Percentiles rank a stretch among this genome's conserved stretches.
Evolutionary conservation across 176 grass and related monocot genomes (phyloP).

Genomic region (Otatea glauca): DNA sequence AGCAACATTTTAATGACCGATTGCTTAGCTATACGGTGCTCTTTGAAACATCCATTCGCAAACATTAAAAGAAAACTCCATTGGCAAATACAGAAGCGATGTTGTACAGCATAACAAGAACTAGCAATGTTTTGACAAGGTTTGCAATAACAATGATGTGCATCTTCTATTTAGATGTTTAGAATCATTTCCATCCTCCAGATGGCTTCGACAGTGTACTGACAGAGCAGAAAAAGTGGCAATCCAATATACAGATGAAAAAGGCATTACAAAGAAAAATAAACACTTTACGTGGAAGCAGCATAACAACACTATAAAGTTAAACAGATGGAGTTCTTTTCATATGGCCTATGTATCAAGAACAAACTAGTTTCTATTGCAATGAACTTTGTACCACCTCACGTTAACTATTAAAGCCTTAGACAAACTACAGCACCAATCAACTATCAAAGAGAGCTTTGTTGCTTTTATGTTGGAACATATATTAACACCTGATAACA

Average conservation of each 20-base stretch:
- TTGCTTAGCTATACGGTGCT: background rate
- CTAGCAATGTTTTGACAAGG: constrained; percentile 30
- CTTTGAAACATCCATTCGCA: constrained; percentile 32
- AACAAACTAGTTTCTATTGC: constrained; percentile 2
- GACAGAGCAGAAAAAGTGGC: constrained; percentile 9
- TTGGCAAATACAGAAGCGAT: constrained; percentile 6
- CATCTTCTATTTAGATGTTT: constrained; percentile 15
- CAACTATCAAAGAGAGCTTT: constrained; percentile 15
- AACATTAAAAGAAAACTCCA: background rate
- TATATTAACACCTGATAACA: constrained; percentile 22
- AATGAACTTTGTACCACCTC: constrained; percentile 8
- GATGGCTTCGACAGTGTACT: background rate
- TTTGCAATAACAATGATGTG: constrained; percentile 20
- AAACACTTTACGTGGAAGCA: background rate
- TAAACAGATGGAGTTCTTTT: constrained; percentile 11
- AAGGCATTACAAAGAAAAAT: constrained; percentile 17
- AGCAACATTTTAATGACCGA: constrained; percentile 2
- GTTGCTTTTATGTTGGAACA: background rate
- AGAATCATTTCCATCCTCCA: constrained; percentile 21
- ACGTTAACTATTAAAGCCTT: background rate
- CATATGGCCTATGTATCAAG: constrained; percentile 20
- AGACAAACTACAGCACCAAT: background rate
- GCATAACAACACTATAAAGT: constrained; percentile 17
- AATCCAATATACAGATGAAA: constrained; percentile 10
- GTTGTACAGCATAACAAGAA: constrained; percentile 4